Conservation (phyloP, 805 yeast genomes). For the Debaryomyces prosopidis region DNA sequence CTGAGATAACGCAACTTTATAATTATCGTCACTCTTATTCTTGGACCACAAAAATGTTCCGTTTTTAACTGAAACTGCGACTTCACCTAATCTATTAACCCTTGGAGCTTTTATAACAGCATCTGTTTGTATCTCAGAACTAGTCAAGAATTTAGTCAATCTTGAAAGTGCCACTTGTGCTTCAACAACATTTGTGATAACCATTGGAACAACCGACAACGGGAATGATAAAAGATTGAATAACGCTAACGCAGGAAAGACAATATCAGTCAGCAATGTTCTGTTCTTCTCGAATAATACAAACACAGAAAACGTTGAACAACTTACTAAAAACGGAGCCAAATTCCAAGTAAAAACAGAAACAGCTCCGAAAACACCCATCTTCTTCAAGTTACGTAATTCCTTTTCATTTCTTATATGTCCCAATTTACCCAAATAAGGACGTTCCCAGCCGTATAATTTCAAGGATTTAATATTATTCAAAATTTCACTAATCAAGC, state of each 20-base stretch:
- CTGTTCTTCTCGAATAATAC: constrained; percentile 53
- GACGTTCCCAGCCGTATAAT: constrained; percentile 93
- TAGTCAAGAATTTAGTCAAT: constrained; percentile 67
- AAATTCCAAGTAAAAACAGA: constrained; percentile 77
- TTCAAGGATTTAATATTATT: constrained; percentile 91
- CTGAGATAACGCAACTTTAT: constrained; percentile 65
- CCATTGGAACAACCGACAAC: constrained; percentile 87
- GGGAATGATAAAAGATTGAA: constrained; percentile 92
- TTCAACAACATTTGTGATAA: constrained; percentile 81
- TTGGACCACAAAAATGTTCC: constrained; percentile 82
- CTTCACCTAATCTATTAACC: constrained; percentile 61
- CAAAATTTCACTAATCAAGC: constrained; percentile 83
- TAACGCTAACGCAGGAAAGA: constrained; percentile 85
- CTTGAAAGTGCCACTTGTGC: constrained; percentile 82
- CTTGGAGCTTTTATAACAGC: constrained; percentile 59
- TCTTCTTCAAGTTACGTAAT: constrained; percentile 68
- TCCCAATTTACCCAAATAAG: constrained; percentile 71
- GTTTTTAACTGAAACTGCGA: constrained; percentile 57
- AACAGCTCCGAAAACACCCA: constrained; percentile 71
- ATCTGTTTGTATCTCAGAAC: constrained; percentile 81
- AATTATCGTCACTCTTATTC: constrained; percentile 53
- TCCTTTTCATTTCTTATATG: constrained; percentile 88
- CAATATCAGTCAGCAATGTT: constrained; percentile 86
- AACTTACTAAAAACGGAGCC: constrained; percentile 87
- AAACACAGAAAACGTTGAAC: constrained; percentile 84